Evolutionary conservation across 2,329 filamentous ascomycete species (phyloP).

Genomic region (Kalmusia sp.): DNA sequence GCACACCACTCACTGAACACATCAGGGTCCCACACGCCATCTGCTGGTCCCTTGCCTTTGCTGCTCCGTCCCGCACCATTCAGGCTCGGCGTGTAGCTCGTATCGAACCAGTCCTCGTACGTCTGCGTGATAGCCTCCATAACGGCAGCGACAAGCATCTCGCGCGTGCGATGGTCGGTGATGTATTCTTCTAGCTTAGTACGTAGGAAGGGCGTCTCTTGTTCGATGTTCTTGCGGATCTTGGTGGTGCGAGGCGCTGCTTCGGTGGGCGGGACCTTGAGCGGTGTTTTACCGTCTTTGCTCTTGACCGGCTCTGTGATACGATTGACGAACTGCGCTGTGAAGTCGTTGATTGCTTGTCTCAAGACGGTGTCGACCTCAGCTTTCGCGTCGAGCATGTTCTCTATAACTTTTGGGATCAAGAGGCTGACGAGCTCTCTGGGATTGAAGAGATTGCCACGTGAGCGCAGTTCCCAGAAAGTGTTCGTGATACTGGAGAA

Average conservation of each 20-base stretch:
- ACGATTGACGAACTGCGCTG: slow-evolving; percentile 61
- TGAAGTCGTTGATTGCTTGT: slow-evolving; percentile 71
- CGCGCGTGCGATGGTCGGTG: slow-evolving; percentile 68
- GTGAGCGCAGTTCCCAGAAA: slow-evolving; percentile 71
- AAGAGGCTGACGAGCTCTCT: slow-evolving; percentile 67
- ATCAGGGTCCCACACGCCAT: slow-evolving; percentile 70
- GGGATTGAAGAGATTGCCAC: slow-evolving; percentile 71
- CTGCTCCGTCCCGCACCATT: slow-evolving; percentile 29
- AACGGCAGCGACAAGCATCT: slow-evolving; percentile 71
- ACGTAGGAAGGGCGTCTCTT: slow-evolving; percentile 63
- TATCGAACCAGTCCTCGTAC: slow-evolving; percentile 71
- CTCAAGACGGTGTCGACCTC: slow-evolving; percentile 69
- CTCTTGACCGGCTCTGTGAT: slow-evolving; percentile 60
- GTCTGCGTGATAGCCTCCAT: slow-evolving; percentile 67
- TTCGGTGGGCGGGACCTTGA: slow-evolving; percentile 32
- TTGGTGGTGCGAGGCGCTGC: slow-evolving; percentile 46
- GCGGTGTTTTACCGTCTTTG: slow-evolving; percentile 23
- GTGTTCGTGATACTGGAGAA: slow-evolving; percentile 71
- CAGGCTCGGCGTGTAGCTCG: slow-evolving; percentile 46
- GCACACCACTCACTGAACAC: slow-evolving; percentile 69
- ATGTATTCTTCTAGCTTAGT: slow-evolving; percentile 67
- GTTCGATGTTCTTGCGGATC: slow-evolving; percentile 63
- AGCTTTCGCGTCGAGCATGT: slow-evolving; percentile 75
- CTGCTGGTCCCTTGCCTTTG: slow-evolving; percentile 67
- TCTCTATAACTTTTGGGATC: slow-evolving; percentile 71